Conservation (phyloP, 2,329 filamentous ascomycete genomes). For the Stagonosporopsis chrysanthemi region DNA sequence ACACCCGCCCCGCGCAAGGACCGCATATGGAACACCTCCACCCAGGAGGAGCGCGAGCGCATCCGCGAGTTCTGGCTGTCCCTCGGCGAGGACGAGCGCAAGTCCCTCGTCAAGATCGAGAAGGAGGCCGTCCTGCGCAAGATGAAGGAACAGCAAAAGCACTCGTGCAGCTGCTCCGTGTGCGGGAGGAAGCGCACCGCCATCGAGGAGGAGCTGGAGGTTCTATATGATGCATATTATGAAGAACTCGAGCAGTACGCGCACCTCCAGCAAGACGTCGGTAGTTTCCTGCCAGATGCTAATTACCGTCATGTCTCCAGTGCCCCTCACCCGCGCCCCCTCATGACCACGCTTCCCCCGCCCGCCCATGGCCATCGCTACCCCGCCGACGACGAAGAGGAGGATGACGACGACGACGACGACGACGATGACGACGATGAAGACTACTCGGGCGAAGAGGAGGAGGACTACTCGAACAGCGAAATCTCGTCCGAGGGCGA, state of each 20-base stretch:
- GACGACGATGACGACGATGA: constrained; percentile 45
- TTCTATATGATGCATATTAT: constrained; percentile 98
- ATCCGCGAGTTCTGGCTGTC: constrained; percentile 99
- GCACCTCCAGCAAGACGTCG: constrained; percentile 77
- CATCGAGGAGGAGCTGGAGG: constrained; percentile 97
- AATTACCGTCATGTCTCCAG: constrained; percentile 63
- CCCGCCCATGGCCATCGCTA: constrained; percentile 67
- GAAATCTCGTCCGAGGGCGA: constrained; percentile 74
- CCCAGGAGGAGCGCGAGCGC: constrained; percentile 90
- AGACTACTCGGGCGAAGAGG: constrained; percentile 64
- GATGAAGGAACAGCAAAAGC: constrained; percentile 99
- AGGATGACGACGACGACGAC: constrained; percentile 61
- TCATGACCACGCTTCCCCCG: constrained; percentile 71
- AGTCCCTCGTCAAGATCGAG: constrained; percentile 95
- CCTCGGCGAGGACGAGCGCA: constrained; percentile 90
- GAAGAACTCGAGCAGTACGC: constrained; percentile 97
- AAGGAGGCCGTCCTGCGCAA: constrained; percentile 98
- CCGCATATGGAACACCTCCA: constrained; percentile 97
- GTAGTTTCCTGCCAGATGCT: constrained; percentile 72
- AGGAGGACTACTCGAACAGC: constrained; percentile 60
- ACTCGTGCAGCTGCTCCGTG: constrained; percentile 97
- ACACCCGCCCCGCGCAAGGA: constrained; percentile 65
- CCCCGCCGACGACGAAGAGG: constrained; percentile 60
- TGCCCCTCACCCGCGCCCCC: constrained; percentile 65
- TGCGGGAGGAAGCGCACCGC: constrained; percentile 95